These are phyloP conservation scores for Erythrophleum ivorense DNA, from an alignment of 331 rosid species.

Conservation along the genomic window DNA sequence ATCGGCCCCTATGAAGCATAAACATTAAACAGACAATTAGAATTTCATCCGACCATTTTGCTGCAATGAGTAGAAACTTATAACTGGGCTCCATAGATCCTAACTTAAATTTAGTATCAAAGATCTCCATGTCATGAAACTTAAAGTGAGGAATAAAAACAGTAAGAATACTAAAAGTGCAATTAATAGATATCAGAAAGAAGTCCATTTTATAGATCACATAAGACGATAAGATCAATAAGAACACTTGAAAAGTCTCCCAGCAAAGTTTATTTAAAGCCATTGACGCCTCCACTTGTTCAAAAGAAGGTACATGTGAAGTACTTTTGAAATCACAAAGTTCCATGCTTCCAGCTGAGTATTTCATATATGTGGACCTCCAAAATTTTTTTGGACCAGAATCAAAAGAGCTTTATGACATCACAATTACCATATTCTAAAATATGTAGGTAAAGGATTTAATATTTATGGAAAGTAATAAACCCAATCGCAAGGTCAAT, in stretches of 20 bases:
- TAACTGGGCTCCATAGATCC: background rate
- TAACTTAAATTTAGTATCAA: background rate
- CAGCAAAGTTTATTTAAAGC: background rate
- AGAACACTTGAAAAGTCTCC: background rate
- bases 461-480: background rate
- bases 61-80: constrained; percentile 3
- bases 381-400: background rate
- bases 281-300: background rate
- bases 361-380: background rate
- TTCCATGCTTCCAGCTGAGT: background rate
- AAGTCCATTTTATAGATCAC: background rate
- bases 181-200: background rate
- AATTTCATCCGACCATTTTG: background rate
- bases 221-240: background rate
- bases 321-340: background rate
- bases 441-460: background rate
- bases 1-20: constrained; percentile 46
- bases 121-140: background rate
- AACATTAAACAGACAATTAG: constrained; percentile 28
- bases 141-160: background rate
- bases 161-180: background rate
- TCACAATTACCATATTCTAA: background rate
- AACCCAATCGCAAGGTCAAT: background rate
- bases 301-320: background rate
- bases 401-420: background rate